Evolutionary conservation across 495 filamentous ascomycete species (phyloP).

Genomic region (Penicillium angulare): DNA sequence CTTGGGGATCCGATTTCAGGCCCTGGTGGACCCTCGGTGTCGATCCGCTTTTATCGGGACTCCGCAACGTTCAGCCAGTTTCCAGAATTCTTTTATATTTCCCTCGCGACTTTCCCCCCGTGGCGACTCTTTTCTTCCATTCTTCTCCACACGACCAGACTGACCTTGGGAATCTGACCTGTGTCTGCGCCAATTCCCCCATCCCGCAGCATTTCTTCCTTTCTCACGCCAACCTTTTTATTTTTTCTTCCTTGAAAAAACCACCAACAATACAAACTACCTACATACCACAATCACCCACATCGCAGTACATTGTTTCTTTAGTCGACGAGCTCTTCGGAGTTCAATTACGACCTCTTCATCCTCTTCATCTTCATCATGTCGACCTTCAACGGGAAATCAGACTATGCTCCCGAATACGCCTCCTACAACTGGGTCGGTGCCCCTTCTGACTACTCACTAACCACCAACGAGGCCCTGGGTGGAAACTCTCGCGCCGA

Average conservation of each 20-base stretch:
- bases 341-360: background rate
- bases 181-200: too few relatives aligned
- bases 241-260: background rate
- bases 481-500: constrained; percentile 83
- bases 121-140: constrained; percentile 25
- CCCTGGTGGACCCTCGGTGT: constrained; percentile 20
- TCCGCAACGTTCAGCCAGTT: constrained; percentile 10
- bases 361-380: constrained; percentile 11
- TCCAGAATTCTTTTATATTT: constrained; percentile 28
- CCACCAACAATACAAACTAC: background rate
- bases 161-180: too few relatives aligned
- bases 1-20: constrained; percentile 23
- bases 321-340: constrained; percentile 10
- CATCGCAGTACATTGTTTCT: constrained; percentile 1
- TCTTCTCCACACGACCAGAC: constrained; percentile 27
- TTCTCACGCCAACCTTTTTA: background rate
- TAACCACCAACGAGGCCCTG: constrained; percentile 61
- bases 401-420: constrained; percentile 41
- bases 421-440: constrained; percentile 81
- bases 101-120: constrained; percentile 18
- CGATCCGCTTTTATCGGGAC: constrained; percentile 24
- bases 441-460: constrained; percentile 68
- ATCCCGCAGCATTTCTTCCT: background rate
- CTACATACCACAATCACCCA: background rate
- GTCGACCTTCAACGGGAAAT: constrained; percentile 29